Base-by-base conservation (phyloP, 2,329 filamentous ascomycete species). In the Calonectria ilicicola region DNA sequence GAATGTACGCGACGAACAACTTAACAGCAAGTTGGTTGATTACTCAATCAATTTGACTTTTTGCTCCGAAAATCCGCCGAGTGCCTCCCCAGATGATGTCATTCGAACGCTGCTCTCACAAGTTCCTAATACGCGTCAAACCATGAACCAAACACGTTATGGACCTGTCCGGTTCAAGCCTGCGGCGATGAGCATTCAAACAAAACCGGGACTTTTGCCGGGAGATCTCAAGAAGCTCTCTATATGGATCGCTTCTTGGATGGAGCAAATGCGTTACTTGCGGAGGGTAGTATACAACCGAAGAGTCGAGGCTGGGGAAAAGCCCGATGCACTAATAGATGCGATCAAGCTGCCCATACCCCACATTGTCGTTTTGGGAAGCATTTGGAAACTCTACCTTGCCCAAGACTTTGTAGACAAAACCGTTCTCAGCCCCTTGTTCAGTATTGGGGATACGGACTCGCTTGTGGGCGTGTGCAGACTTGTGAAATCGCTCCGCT, bases 261-360 rank as follows among this genome's bases (percentile, higher is more conserved):
- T 70, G 47, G 40, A 65, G 12, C 67, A 70, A 35, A 65, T 70
- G 38, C 60, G 40, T 12, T 67, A 62, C 35, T 23, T 67, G 10
- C 51, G 53, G n/a, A 42, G 19, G 19, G 51, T 40, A 7, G 12
- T 26, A n/a, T 5, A 7, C 17, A 32, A 19, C 38, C 60, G 47
- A n/a, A 15, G 2, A 23, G 4, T 15, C 15, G n/a, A 47, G 15
- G 21, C 8, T 8, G 26, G n/a, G 15, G 17, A 64, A 32, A 23
- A 10, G n/a, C 19, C 60, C 3, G 27, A 35, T 17, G 46, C 7
- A 26, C 38, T 7, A 10, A 38, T 2, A 14, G 3, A 21, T n/a
- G 38, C 26, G 23, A 9, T 64, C 17, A 8, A 47, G 19, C 29
- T 64, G 60, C 38, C 32, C 10, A 51, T 63, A 29, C 42, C 53